Conservation (phyloP, 495 filamentous ascomycete species). For the Podospora bellae-mahoneyi region DNA sequence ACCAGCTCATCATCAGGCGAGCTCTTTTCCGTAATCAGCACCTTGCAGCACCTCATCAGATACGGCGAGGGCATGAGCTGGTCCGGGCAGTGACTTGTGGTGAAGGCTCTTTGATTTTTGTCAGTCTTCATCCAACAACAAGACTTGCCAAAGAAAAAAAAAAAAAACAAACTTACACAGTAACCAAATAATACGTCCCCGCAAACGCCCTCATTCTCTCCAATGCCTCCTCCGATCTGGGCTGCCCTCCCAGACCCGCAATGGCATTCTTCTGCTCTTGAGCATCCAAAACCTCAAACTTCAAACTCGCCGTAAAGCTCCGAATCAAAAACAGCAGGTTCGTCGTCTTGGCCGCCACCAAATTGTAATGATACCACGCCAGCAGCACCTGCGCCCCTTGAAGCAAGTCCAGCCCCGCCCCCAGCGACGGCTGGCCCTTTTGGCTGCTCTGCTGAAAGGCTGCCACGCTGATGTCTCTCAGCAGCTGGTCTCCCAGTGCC, state of each 20-base stretch:
- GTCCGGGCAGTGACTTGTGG: slow-evolving; percentile 34
- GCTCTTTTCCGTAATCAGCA: slow-evolving; percentile 24
- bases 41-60: slow-evolving; percentile 25
- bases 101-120: slow-evolving; percentile 24
- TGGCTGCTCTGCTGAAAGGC: slow-evolving; percentile 12
- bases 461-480: slow-evolving; percentile 27
- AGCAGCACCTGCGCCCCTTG: slow-evolving; percentile 32
- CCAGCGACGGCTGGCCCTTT: slow-evolving; percentile 3
- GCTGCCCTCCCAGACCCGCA: not conserved
- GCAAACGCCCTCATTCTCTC: slow-evolving; percentile 33
- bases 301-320: slow-evolving; percentile 25
- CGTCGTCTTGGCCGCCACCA: slow-evolving; percentile 32
- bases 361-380: slow-evolving; percentile 33
- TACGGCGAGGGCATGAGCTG: slow-evolving; percentile 30
- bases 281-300: slow-evolving; percentile 11
- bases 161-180: slow-evolving; percentile 21
- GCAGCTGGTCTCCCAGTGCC: slow-evolving; percentile 25
- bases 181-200: slow-evolving; percentile 35
- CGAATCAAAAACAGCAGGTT: slow-evolving; percentile 33
- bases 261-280: slow-evolving; percentile 7
- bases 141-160: not conserved
- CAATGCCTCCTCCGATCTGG: slow-evolving; percentile 13
- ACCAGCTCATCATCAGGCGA: slow-evolving; percentile 27
- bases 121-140: not conserved
- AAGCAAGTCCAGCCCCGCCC: slow-evolving; percentile 29